These are phyloP conservation scores for Mycena pura DNA, from an alignment of 768 basidiomycete species.

Conservation along the genomic window DNA sequence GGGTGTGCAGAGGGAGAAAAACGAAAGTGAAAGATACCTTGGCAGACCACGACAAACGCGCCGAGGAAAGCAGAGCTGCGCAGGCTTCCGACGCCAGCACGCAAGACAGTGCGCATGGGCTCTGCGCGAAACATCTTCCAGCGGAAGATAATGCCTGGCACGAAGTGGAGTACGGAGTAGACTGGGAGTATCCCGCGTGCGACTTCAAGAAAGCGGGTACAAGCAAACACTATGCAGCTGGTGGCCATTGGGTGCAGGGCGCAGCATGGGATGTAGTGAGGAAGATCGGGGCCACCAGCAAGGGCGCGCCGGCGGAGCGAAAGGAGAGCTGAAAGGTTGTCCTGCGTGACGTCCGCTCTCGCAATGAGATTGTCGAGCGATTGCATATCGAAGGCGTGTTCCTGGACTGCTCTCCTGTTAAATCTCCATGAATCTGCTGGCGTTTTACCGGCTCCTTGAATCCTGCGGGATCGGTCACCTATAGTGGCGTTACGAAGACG, in stretches of 20 bases:
- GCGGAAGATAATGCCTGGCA: constrained; percentile 87
- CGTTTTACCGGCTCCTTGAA: constrained; percentile 70
- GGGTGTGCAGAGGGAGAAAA: background rate
- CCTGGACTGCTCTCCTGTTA: constrained; percentile 65
- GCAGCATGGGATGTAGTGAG: constrained; percentile 66
- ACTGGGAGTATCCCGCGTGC: constrained; percentile 84
- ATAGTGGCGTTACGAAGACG: background rate
- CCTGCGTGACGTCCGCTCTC: constrained; percentile 56
- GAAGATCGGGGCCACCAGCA: constrained; percentile 51
- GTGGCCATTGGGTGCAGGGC: constrained; percentile 80
- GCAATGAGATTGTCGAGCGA: constrained; percentile 62
- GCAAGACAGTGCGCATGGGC: constrained; percentile 70
- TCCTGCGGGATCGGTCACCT: constrained; percentile 48
- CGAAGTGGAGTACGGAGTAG: constrained; percentile 89
- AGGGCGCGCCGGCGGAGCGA: constrained; percentile 45
- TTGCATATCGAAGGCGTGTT: constrained; percentile 59
- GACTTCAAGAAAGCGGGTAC: constrained; percentile 80
- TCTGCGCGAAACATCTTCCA: constrained; percentile 66
- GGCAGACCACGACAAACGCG: constrained; percentile 81
- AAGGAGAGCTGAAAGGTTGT: constrained; percentile 58
- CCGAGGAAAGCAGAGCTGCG: constrained; percentile 90
- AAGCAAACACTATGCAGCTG: constrained; percentile 62
- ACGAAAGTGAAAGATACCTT: constrained; percentile 58
- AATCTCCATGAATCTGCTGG: constrained; percentile 64
- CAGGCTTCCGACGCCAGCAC: constrained; percentile 72